phyloP scores from a whole-genome alignment of 2,329 filamentous ascomycete species.

The Trichophyton schoenleinii region DNA sequence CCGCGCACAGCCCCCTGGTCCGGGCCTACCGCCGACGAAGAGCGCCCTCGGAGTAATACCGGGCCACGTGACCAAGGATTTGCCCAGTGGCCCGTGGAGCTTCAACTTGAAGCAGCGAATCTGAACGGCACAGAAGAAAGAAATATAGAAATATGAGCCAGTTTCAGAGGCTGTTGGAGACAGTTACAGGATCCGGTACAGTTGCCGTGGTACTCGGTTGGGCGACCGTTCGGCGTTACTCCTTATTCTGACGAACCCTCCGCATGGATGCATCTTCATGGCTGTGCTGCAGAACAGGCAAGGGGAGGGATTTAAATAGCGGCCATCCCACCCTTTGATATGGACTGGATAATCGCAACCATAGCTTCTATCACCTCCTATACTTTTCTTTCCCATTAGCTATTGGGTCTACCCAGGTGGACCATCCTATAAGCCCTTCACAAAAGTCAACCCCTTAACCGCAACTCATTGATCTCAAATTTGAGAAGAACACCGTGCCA shows the following conservation, averaged over 20 bases:
- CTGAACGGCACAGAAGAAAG: not conserved
- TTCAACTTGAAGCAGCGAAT: not conserved
- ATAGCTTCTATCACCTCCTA: not conserved
- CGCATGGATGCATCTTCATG: not conserved
- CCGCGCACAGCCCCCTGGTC: not conserved
- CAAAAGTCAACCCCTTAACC: not conserved
- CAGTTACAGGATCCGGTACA: not conserved
- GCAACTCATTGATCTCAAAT: not conserved
- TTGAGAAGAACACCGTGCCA: constrained; percentile 13
- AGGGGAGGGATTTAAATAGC: not conserved
- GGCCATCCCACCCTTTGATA: not conserved
- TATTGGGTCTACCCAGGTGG: too few relatives aligned
- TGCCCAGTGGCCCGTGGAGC: not conserved
- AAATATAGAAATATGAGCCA: not conserved
- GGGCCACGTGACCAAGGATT: not conserved
- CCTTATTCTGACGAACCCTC: not conserved
- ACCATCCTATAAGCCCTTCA: not conserved
- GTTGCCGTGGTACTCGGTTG: not conserved
- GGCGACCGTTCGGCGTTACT: constrained; percentile 7
- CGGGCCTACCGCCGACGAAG: not conserved
- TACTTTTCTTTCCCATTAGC: too few relatives aligned
- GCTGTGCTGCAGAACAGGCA: not conserved
- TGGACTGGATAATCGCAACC: too few relatives aligned
- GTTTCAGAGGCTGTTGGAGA: not conserved
- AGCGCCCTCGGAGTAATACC: not conserved